phyloP scores from a whole-genome alignment of 2,329 filamentous ascomycete species.

The Neonectria neomacrospora region DNA sequence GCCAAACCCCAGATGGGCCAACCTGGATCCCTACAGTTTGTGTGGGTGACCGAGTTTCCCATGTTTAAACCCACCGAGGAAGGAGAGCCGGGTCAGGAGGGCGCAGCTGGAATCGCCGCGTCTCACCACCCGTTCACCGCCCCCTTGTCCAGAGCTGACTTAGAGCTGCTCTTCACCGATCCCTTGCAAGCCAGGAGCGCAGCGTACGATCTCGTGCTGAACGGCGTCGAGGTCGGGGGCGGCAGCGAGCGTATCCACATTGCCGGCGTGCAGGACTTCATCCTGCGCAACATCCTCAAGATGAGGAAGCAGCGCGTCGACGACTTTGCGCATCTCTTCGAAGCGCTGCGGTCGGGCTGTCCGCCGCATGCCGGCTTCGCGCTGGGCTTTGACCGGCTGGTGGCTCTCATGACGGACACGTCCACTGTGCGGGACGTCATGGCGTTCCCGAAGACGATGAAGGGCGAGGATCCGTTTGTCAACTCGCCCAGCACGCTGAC shows the following conservation, averaged over 20 bases:
- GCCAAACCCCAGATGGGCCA: slow-evolving; percentile 51
- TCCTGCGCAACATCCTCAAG: slow-evolving; percentile 85
- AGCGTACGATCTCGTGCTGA: slow-evolving; percentile 96
- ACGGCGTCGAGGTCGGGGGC: slow-evolving; percentile 93
- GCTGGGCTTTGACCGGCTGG: slow-evolving; percentile 87
- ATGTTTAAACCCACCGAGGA: slow-evolving; percentile 82
- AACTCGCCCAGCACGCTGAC: slow-evolving; percentile 78
- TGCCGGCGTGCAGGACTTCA: slow-evolving; percentile 81
- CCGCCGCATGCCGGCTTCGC: slow-evolving; percentile 96
- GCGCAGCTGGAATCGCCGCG: slow-evolving; percentile 80
- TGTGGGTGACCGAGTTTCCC: slow-evolving; percentile 92
- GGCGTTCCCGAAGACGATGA: slow-evolving; percentile 94
- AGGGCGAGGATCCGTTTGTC: slow-evolving; percentile 86
- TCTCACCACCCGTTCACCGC: slow-evolving; percentile 98
- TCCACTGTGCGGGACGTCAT: slow-evolving; percentile 91
- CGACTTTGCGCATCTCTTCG: slow-evolving; percentile 86
- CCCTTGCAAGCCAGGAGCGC: slow-evolving; percentile 81
- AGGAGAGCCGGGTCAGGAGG: slow-evolving; percentile 80
- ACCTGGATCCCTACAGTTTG: slow-evolving; percentile 68
- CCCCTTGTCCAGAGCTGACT: slow-evolving; percentile 76
- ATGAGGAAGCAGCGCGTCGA: slow-evolving; percentile 78
- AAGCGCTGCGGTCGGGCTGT: slow-evolving; percentile 85
- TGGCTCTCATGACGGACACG: slow-evolving; percentile 81
- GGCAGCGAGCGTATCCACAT: slow-evolving; percentile 93
- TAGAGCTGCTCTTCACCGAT: slow-evolving; percentile 77